Percentiles rank a stretch among this genome's conserved stretches.
Evolutionary conservation across 192 early-diverging fungal genomes (phyloP).

Genomic region (Obelidium mucronatum): DNA sequence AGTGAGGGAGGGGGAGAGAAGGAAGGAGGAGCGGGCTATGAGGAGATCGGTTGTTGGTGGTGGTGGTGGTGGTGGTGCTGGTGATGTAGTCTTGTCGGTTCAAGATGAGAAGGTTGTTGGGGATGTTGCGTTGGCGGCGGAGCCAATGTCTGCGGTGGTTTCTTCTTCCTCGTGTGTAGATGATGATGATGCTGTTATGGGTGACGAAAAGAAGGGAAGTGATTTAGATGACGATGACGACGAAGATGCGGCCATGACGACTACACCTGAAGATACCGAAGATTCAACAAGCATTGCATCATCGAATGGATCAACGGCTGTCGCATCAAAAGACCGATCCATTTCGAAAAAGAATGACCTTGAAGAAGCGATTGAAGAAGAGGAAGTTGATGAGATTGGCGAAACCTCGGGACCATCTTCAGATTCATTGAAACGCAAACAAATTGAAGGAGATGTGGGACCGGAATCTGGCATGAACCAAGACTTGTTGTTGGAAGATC

Average conservation of each 20-base stretch:
- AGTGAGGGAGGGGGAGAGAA: background rate
- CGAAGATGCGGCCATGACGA: too few relatives aligned
- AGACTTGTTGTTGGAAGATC: background rate
- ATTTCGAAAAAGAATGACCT: background rate
- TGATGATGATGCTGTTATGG: background rate
- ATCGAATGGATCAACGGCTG: slow-evolving; percentile 33
- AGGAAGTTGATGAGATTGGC: background rate
- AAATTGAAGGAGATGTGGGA: background rate
- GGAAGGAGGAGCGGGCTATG: slow-evolving; percentile 6
- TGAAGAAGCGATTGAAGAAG: background rate
- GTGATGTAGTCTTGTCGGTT: background rate
- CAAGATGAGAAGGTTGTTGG: background rate
- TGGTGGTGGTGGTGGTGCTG: background rate
- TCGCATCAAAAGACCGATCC: slow-evolving; percentile 20
- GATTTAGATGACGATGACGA: background rate
- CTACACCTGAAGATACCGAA: too few relatives aligned
- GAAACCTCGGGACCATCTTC: background rate
- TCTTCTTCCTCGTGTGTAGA: background rate
- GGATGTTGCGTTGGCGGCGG: slow-evolving; percentile 17
- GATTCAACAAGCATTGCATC: slow-evolving; percentile 14
- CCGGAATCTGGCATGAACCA: background rate
- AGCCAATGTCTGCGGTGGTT: background rate
- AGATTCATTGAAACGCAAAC: background rate
- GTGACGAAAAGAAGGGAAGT: background rate
- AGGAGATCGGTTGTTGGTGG: slow-evolving; percentile 4